These are phyloP conservation scores for Eucalyptus polyanthemos DNA, from an alignment of 345 rosid genomes.

Conservation along the genomic window DNA sequence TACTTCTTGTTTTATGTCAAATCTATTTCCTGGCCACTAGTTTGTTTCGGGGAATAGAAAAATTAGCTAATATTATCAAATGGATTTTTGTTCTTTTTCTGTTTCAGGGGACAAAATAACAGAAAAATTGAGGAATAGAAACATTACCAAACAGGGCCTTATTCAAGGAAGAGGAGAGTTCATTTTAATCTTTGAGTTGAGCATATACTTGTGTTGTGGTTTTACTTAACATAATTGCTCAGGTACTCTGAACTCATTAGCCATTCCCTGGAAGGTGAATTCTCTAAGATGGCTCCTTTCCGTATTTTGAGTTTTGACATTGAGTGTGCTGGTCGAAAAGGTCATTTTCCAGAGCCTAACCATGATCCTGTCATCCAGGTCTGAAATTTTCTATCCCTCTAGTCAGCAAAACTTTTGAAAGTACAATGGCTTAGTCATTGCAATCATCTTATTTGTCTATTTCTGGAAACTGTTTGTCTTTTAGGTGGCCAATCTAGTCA, in stretches of 20 bases:
- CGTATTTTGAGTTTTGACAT: conserved; percentile 96
- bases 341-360: conserved; percentile 96
- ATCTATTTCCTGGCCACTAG: no score
- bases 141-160: no score
- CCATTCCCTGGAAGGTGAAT: conserved; percentile 84
- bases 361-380: conserved; percentile 99
- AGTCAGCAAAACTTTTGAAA: not conserved
- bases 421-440: not conserved
- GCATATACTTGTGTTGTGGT: not conserved
- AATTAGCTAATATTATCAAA: no score
- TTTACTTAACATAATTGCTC: conserved; percentile 21
- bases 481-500: conserved; percentile 91
- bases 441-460: not conserved
- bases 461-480: conserved; percentile 1
- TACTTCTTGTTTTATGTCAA: no score
- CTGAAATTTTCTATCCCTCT: not conserved
- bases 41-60: no score
- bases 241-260: conserved; percentile 81
- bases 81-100: fast-evolving
- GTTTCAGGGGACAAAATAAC: fast-evolving
- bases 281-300: conserved; percentile 98
- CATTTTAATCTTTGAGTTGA: not conserved
- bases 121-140: no score
- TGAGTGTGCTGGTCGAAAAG: conserved; percentile 99
- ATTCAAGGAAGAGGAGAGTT: not conserved